Conservation (phyloP, 2,329 filamentous ascomycete genomes). For the Ophiostoma sp. region DNA sequence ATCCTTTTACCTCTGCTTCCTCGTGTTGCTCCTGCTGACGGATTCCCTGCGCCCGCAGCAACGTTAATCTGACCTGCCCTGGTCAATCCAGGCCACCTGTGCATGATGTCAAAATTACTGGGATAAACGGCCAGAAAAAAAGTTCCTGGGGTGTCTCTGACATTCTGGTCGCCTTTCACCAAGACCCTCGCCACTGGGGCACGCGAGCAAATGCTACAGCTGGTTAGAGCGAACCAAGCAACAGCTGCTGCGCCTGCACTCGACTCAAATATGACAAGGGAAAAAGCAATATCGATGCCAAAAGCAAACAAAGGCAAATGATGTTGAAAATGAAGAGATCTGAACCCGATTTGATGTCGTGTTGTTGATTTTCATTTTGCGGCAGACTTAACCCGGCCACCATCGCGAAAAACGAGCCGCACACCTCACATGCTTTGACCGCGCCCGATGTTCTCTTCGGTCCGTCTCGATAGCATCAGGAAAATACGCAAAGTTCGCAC, state of each 20-base stretch:
- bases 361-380: too few species aligned
- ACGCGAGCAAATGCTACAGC: constrained; percentile 22
- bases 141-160: background rate
- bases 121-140: background rate
- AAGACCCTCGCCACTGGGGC: background rate
- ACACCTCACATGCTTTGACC: background rate
- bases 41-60: constrained; percentile 2
- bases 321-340: background rate
- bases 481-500: background rate
- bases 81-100: background rate
- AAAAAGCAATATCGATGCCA: background rate
- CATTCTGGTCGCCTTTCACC: background rate
- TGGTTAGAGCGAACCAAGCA: constrained; percentile 2
- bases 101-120: background rate
- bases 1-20: background rate
- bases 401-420: background rate
- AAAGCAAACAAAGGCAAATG: background rate
- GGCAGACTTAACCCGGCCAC: background rate
- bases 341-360: background rate
- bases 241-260: background rate
- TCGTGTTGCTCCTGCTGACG: background rate
- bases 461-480: background rate
- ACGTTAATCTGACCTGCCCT: constrained; percentile 10
- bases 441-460: background rate
- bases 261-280: background rate